A percentile compares a stretch with the other conserved stretches of the same genome.
phyloP scores from a whole-genome alignment of 2,329 filamentous ascomycete species.

The Calonectria leucothoes region DNA sequence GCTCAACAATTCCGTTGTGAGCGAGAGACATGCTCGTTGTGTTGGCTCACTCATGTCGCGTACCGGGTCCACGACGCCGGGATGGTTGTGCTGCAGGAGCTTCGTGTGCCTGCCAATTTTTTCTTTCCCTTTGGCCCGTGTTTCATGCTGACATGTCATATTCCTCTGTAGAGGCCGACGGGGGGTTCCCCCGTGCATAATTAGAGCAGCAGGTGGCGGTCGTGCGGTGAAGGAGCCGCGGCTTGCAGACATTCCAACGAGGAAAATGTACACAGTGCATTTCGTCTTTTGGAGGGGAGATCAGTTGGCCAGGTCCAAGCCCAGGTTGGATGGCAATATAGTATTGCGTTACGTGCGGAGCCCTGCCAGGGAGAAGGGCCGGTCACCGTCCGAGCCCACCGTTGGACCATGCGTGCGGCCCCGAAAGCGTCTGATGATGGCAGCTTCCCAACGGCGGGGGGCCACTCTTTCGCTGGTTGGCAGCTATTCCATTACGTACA shows the following conservation, averaged over 20 bases:
- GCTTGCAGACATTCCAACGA: background rate
- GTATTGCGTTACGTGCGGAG: constrained; percentile 29
- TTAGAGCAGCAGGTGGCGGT: background rate
- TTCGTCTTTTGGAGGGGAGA: background rate
- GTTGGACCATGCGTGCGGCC: constrained; percentile 25
- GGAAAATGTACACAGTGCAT: constrained; percentile 10
- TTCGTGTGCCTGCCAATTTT: background rate
- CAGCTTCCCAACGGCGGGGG: constrained; percentile 22
- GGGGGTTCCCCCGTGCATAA: background rate
- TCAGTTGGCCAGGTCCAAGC: constrained; percentile 19
- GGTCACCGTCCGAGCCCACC: constrained; percentile 39
- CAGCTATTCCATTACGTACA: constrained; percentile 41
- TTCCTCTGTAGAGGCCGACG: background rate
- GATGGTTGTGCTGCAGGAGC: background rate
- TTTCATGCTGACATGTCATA: constrained; percentile 3
- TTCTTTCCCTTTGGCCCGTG: background rate
- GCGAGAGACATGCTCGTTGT: background rate
- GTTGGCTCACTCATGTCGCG: background rate
- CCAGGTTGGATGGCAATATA: constrained; percentile 15
- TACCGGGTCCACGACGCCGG: background rate
- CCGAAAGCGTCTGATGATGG: constrained; percentile 28
- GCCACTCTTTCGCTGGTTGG: constrained; percentile 25
- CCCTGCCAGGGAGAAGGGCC: constrained; percentile 29
- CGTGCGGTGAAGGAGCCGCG: background rate
- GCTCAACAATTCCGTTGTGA: background rate